Conservation (phyloP, 257 asterid genomes). For the Nicotiana benthamiana region DNA sequence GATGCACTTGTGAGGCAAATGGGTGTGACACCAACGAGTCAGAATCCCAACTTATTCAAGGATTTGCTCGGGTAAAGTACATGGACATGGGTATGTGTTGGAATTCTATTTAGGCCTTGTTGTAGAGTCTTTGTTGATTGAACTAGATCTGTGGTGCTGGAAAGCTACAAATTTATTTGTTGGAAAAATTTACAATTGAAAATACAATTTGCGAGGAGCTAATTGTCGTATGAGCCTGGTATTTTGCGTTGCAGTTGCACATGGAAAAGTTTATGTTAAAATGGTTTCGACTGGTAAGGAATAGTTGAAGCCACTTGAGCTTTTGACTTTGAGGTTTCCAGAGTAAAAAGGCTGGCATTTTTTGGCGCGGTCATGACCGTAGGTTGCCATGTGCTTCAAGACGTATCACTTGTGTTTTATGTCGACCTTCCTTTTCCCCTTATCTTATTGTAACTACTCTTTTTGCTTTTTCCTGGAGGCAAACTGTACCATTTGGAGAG, state of each 20-base stretch:
- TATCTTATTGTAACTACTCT: background rate
- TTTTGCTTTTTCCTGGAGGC: background rate
- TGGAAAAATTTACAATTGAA: background rate
- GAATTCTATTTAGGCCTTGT: background rate
- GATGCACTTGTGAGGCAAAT: constrained; percentile 89
- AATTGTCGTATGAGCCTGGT: background rate
- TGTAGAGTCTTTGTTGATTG: background rate
- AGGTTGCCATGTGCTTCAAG: background rate
- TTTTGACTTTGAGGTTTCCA: background rate
- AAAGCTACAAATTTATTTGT: background rate
- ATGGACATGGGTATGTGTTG: background rate
- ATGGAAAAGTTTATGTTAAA: background rate
- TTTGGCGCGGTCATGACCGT: background rate
- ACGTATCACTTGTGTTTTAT: background rate
- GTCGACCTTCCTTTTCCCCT: background rate
- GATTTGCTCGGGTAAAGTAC: constrained; percentile 63
- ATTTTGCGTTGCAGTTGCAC: background rate
- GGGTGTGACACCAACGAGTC: constrained; percentile 83
- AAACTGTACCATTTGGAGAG: constrained; percentile 5
- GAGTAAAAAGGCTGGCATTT: background rate
- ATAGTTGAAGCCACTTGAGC: background rate
- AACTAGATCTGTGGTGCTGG: background rate
- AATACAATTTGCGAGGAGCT: background rate
- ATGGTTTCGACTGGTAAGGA: background rate
- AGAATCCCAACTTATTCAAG: constrained; percentile 80